Base-by-base conservation (phyloP, 305 asterid genomes). In the Fraxinus ornus region DNA sequence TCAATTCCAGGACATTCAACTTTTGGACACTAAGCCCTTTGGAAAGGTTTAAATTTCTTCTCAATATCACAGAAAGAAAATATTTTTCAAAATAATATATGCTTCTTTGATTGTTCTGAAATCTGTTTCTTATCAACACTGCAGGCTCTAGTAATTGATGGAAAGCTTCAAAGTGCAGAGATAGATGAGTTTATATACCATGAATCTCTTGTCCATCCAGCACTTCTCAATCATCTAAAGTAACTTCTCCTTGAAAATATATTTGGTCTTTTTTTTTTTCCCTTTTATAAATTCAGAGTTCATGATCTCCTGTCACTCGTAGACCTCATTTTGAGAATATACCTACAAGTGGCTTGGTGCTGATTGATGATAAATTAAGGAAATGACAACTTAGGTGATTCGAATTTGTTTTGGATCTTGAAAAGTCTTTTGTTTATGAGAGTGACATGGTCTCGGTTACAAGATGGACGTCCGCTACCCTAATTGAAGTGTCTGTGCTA, bases 151-250 rank as follows among this genome's bases (percentile, higher is more conserved):
- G 98, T 95, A 55, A 94, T 95, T 79, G 98, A 95, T 85, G 98
- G 98, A 15, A 95, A 95, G 92, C 95, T 94, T 82, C 98, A 94
- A 80, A 95, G 98, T 88, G 98, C 98, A 79, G 98, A 95, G 86
- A 90, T 90, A 24, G 98, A 95, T 86, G 98, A 95, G 88, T 95
- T 95, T 84, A 90, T 95, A 81, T 95, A 95, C 88, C 98, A 95
- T 87, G 98, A 95, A 87, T 95, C 94, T 17, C 95, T 94, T 85
- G 95, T 95, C 57, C 98, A 95, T 88, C 98, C 98, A 68, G 84
- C 98, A 36, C 93, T 95, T 22, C 85, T 95, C 55, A 87, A 91
- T 85, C 98, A 95, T 81, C 86, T 91, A 64, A 89, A 86, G 98
- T 95, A 91, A 19, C 37, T 70, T 35, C 35, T 19, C 19, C 62